Evolutionary conservation across 1,139 yeast genomes (phyloP).

Genomic region (Nakaseomyces glabratus): DNA sequence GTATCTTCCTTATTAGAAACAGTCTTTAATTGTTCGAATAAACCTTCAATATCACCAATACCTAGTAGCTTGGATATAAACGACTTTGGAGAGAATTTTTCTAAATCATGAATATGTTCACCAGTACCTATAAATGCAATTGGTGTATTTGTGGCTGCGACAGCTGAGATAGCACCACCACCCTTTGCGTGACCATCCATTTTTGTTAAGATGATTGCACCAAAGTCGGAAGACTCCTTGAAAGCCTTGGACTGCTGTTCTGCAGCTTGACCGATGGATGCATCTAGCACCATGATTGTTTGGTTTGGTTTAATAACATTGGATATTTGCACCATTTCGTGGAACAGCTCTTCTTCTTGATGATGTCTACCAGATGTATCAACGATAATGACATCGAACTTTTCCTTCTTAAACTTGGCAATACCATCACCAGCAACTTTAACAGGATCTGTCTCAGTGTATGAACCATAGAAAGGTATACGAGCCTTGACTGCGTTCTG

Average conservation of each 20-base stretch:
- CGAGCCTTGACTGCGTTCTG: conserved; percentile 95
- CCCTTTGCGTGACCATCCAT: conserved; percentile 99
- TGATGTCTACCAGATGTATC: conserved; percentile 98
- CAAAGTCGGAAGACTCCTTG: conserved; percentile 86
- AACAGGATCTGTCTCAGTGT: conserved; percentile 93
- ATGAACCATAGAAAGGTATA: conserved; percentile 91
- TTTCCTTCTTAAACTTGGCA: conserved; percentile 79
- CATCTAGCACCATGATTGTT: conserved; percentile 96
- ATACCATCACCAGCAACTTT: conserved; percentile 90
- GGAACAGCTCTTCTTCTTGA: conserved; percentile 84
- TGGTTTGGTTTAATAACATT: conserved; percentile 82
- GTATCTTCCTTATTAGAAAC: conserved; percentile 68
- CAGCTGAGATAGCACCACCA: conserved; percentile 99
- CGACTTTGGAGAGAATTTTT: conserved; percentile 80
- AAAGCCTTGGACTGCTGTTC: conserved; percentile 91
- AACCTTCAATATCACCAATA: conserved; percentile 89
- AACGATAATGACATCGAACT: conserved; percentile 86
- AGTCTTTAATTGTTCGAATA: conserved; percentile 88
- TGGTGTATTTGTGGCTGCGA: conserved; percentile 96
- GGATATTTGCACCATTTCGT: conserved; percentile 90
- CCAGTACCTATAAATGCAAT: conserved; percentile 96
- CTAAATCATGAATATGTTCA: conserved; percentile 90
- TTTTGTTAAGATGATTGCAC: conserved; percentile 89
- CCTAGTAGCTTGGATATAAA: conserved; percentile 86
- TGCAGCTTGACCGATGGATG: conserved; percentile 97